A percentile compares a stretch with the other conserved stretches of the same genome.
Evolutionary conservation across 306 rosid species (phyloP).

Genomic region (Cicer cuneatum): DNA sequence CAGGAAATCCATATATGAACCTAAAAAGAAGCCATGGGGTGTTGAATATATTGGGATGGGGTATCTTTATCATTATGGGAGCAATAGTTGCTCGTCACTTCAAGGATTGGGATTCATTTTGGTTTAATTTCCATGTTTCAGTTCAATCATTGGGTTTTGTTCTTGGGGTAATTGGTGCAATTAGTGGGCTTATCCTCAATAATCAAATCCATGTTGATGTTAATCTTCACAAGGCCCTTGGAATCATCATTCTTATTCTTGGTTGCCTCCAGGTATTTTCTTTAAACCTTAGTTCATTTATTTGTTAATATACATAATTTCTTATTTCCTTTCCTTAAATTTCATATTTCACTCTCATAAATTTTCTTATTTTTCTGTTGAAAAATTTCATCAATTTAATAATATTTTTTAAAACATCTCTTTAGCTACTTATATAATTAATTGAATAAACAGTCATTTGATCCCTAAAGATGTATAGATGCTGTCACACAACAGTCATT

Average conservation of each 20-base stretch:
- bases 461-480: too few species aligned
- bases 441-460: too few species aligned
- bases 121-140: conserved; percentile 68
- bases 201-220: conserved; percentile 52
- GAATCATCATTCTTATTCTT: conserved; percentile 66
- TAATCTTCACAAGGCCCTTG: conserved; percentile 62
- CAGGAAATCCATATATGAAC: conserved; percentile 34
- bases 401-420: background rate
- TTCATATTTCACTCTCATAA: background rate
- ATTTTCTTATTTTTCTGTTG: background rate
- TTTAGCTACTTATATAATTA: background rate
- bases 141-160: conserved; percentile 64
- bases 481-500: too few species aligned
- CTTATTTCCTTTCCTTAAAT: background rate
- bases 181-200: conserved; percentile 57
- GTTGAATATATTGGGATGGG: conserved; percentile 78
- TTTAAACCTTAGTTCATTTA: background rate
- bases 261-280: conserved; percentile 74
- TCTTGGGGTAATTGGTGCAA: conserved; percentile 63
- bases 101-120: conserved; percentile 60
- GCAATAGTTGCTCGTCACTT: conserved; percentile 69
- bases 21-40: conserved; percentile 73
- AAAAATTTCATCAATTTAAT: background rate
- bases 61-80: conserved; percentile 70
- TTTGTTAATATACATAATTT: background rate